Conservation (phyloP, 192 early-diverging fungal species). For the Entomortierella parvispora region DNA sequence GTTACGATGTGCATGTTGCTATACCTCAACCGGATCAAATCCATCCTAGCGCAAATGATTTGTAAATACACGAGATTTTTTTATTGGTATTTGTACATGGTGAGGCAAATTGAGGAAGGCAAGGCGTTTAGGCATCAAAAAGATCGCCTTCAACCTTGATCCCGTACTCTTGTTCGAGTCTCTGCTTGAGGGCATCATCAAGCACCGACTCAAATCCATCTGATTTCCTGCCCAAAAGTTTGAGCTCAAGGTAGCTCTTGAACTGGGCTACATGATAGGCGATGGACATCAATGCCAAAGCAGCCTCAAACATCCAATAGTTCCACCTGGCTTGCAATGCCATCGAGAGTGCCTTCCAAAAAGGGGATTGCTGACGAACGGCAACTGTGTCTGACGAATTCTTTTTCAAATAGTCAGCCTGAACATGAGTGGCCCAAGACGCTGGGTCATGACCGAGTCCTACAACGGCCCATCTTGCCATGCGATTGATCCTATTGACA, state of each 20-base stretch:
- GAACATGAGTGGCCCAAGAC: conserved; percentile 30
- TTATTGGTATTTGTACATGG: neutral
- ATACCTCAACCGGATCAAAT: too few relatives aligned
- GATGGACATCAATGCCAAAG: conserved; percentile 66
- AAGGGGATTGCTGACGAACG: neutral
- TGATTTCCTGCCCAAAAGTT: conserved; percentile 41
- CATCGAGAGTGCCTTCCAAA: conserved; percentile 28
- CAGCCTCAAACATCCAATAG: conserved; percentile 66
- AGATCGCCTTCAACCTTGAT: conserved; percentile 78
- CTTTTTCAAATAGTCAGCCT: conserved; percentile 1
- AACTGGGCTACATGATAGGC: conserved; percentile 65
- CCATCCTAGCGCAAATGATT: too few relatives aligned
- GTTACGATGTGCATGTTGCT: neutral
- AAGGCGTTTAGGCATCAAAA: conserved; percentile 77
- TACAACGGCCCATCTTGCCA: conserved; percentile 81
- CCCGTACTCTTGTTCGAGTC: conserved; percentile 80
- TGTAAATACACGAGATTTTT: too few relatives aligned
- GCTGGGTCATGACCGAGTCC: conserved; percentile 58
- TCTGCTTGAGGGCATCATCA: conserved; percentile 73
- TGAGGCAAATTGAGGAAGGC: neutral
- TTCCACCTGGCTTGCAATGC: conserved; percentile 43
- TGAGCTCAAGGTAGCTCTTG: conserved; percentile 50
- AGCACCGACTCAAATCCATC: conserved; percentile 79
- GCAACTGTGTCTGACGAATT: neutral
- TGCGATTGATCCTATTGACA: conserved; percentile 88